Percentiles rank a stretch among this genome's conserved stretches.
These are phyloP conservation scores for Suillus occidentalis DNA, from an alignment of 768 basidiomycete species.

Conservation along the genomic window DNA sequence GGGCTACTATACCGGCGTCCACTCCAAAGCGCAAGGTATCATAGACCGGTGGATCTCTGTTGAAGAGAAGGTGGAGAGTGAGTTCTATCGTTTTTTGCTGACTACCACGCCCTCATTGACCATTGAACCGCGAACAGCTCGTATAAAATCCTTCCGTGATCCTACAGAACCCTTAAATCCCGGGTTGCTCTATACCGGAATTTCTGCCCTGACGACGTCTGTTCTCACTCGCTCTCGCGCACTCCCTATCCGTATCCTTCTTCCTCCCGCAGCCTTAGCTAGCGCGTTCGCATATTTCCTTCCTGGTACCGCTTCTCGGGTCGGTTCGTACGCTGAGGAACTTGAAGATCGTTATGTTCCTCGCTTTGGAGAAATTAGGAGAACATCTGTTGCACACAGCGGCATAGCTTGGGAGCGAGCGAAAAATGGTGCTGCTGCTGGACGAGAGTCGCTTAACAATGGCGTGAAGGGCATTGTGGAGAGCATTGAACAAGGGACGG, in stretches of 20 bases:
- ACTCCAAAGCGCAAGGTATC: constrained; percentile 65
- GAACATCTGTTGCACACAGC: constrained; percentile 58
- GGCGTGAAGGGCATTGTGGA: constrained; percentile 50
- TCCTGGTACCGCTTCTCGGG: constrained; percentile 74
- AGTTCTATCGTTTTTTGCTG: constrained; percentile 28
- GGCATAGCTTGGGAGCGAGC: constrained; percentile 58
- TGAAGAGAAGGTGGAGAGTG: constrained; percentile 85
- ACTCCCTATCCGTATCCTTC: constrained; percentile 63
- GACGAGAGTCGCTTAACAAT: constrained; percentile 42
- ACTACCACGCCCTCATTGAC: background rate
- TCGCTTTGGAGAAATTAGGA: constrained; percentile 64
- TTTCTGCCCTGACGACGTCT: constrained; percentile 86
- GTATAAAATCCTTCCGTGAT: constrained; percentile 80
- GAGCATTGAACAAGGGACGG: constrained; percentile 66
- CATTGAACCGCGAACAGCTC: constrained; percentile 43
- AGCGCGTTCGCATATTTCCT: constrained; percentile 81
- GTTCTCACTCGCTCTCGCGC: constrained; percentile 79
- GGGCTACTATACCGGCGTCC: constrained; percentile 55
- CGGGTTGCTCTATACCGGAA: constrained; percentile 86
- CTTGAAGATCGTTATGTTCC: constrained; percentile 78
- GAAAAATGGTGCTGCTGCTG: constrained; percentile 49
- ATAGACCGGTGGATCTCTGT: constrained; percentile 83
- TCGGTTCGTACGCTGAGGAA: constrained; percentile 60
- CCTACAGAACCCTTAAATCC: constrained; percentile 83
- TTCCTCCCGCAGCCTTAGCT: constrained; percentile 76